Conservation (phyloP, 2,329 filamentous ascomycete species). For the Lizonia empirigonia region DNA sequence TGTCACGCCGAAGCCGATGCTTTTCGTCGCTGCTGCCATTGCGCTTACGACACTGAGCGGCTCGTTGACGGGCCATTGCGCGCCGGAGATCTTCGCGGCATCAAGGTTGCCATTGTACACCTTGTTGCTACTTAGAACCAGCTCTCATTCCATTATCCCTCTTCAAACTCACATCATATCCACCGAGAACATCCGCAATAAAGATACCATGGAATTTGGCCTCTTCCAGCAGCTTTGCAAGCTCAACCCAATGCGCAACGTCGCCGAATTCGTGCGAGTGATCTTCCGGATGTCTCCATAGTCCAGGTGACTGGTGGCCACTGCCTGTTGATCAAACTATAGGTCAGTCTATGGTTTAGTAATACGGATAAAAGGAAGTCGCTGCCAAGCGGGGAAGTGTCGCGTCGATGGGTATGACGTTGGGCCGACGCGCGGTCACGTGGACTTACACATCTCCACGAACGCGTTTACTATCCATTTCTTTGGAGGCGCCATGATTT, state of each 20-base stretch:
- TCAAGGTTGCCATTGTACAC: slow-evolving; percentile 68
- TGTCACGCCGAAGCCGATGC: slow-evolving; percentile 71
- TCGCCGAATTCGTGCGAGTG: slow-evolving; percentile 62
- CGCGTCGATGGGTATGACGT: background rate
- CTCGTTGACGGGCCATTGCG: slow-evolving; percentile 75
- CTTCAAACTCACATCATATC: slow-evolving; percentile 61
- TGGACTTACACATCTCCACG: slow-evolving; percentile 49
- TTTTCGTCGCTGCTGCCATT: slow-evolving; percentile 71
- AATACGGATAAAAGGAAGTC: background rate
- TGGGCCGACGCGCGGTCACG: slow-evolving; percentile 18
- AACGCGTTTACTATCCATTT: slow-evolving; percentile 53
- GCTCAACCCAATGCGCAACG: slow-evolving; percentile 46
- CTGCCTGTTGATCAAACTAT: slow-evolving; percentile 23
- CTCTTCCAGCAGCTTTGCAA: slow-evolving; percentile 48
- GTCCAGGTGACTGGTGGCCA: slow-evolving; percentile 56
- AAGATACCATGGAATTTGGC: slow-evolving; percentile 51
- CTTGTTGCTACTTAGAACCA: background rate
- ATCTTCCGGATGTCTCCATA: slow-evolving; percentile 70
- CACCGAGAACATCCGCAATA: slow-evolving; percentile 56
- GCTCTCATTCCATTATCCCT: too few species aligned
- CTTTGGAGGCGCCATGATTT: slow-evolving; percentile 34
- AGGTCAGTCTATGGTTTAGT: background rate
- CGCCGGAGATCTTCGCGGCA: slow-evolving; percentile 65
- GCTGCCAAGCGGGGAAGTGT: background rate
- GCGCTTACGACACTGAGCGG: slow-evolving; percentile 67